phyloP scores from a whole-genome alignment of 345 rosid genomes.

The Eucalyptus erythrocorys region DNA sequence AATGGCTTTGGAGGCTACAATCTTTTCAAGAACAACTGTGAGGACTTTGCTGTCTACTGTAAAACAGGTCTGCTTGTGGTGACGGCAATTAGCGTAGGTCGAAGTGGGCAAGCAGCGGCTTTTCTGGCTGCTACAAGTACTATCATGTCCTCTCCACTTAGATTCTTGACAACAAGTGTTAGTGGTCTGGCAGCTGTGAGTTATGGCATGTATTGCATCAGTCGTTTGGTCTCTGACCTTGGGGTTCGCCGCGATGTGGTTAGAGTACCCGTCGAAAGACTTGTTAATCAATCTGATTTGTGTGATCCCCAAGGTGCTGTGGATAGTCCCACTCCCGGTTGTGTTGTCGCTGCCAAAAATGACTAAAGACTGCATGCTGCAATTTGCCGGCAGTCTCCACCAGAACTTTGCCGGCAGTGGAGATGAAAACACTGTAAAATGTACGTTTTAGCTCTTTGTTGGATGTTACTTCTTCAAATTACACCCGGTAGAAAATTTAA shows the following conservation, averaged over 20 bases:
- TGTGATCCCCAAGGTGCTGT: background rate
- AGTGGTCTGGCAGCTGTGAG: slow-evolving; percentile 43
- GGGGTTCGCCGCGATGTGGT: slow-evolving; percentile 57
- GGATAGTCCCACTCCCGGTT: background rate
- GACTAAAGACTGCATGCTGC: background rate
- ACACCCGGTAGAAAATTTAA: background rate
- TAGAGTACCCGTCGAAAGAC: slow-evolving; percentile 32
- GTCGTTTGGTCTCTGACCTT: slow-evolving; percentile 40
- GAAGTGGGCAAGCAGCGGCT: slow-evolving; percentile 67
- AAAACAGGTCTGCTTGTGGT: slow-evolving; percentile 52
- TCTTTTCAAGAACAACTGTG: slow-evolving; percentile 63
- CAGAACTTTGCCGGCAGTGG: background rate
- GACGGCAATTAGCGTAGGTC: slow-evolving; percentile 38
- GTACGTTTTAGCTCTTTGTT: background rate
- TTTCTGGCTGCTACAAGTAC: slow-evolving; percentile 36
- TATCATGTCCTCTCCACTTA: slow-evolving; percentile 30
- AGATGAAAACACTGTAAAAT: background rate
- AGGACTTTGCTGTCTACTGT: slow-evolving; percentile 72
- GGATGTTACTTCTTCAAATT: background rate
- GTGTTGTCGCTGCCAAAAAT: background rate
- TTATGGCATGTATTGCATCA: slow-evolving; percentile 31
- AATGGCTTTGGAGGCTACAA: slow-evolving; percentile 68
- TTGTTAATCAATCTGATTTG: slow-evolving; percentile 6
- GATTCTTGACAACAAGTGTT: slow-evolving; percentile 41
- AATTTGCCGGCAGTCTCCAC: background rate